Evolutionary conservation across 208 protist species (phyloP), one percentile per base, ranked within the genome.

Genomic region (Trypanosoma rangeli): DNA sequence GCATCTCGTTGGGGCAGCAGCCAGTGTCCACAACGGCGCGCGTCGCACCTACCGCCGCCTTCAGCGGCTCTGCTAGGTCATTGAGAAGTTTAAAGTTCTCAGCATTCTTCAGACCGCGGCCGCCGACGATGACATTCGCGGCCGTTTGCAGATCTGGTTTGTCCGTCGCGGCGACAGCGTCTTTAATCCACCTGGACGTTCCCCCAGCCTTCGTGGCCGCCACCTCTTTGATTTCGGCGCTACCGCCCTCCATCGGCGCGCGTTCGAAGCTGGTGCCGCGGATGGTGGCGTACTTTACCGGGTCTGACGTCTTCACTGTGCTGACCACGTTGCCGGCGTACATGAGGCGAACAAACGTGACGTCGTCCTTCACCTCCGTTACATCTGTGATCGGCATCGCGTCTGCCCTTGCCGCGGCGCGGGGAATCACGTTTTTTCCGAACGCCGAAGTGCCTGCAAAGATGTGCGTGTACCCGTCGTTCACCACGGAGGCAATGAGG

Each of bases 61-160:
- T 77, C n/a, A 99, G 80, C n/a, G 85, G 90, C 44, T 95, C 88
- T 28, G 97, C 97, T 42, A 99, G 83, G 33, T 97, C 78, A 53
- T 99, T 90, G n/a, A 99, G 78, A 12, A 99, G 33, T 79, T 99
- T 91, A 79, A 99, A 99, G 84, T 99, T 99, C 56, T 99, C 98
- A 29, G 76, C 85, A 69, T 70, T 94, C 87, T 99, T 99, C 61
- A 99, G 78, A 9, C 94, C 98, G 24, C 98, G 88, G 18, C 98
- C 98, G 52, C 97, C 98, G 7, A 93, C 86, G 20, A 99, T 87
- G 22, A 99, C 89, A 18, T 93, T 88, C 33, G 73, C 49, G 24
- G 98, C 98, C 24, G 84, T 87, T 42, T 85, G 79, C 10, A 99
- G 85, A 55, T 99, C 98, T 12, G 98, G 98, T 64, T 97, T 92